Evolutionary conservation across 176 grass and related monocot species (phyloP).

Genomic region (Leersia perrieri): DNA sequence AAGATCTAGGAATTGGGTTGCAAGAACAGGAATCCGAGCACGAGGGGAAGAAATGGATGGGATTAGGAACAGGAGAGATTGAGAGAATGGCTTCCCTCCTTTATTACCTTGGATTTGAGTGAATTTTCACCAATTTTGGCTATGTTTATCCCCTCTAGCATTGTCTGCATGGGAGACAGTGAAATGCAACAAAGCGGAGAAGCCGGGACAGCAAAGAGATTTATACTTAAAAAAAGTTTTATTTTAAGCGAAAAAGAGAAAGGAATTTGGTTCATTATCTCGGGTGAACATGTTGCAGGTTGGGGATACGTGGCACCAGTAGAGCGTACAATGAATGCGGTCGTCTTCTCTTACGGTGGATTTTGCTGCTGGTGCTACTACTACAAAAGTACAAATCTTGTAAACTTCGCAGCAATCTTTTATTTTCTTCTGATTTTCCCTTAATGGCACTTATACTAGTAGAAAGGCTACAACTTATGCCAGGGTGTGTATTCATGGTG

Average conservation of each 20-base stretch:
- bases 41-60: constrained; percentile 13
- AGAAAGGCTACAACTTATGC: no score
- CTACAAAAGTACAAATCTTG: neutral
- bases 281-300: neutral
- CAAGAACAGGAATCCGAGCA: constrained; percentile 22
- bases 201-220: neutral
- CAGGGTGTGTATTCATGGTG: no score
- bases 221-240: neutral
- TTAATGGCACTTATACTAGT: no score
- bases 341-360: no score
- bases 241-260: neutral
- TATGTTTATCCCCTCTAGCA: constrained; percentile 4
- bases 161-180: constrained; percentile 23
- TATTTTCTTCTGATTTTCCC: no score
- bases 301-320: neutral
- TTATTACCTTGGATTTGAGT: constrained; percentile 38
- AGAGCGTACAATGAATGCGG: neutral
- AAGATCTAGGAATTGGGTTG: constrained; percentile 30
- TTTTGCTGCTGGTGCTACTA: no score
- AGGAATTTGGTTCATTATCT: constrained; percentile 13
- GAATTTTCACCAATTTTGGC: neutral
- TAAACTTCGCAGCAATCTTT: neutral
- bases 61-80: neutral
- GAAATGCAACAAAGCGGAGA: neutral
- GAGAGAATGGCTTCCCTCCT: neutral